Conservation (phyloP, 176 grass and related monocot species). For the Aegilops umbellulata region DNA sequence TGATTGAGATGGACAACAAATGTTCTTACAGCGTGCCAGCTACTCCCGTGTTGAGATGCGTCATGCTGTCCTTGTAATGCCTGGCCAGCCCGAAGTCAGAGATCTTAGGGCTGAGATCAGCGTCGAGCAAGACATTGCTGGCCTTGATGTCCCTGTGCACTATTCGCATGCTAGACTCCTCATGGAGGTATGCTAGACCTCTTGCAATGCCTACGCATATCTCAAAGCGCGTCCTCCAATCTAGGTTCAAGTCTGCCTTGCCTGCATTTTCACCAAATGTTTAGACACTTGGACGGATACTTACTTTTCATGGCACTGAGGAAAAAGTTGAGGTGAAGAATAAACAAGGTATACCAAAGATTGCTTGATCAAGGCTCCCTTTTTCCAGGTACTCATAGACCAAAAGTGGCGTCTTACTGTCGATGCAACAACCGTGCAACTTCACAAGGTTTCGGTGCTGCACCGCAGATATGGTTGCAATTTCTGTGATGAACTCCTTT, state of each 20-base stretch:
- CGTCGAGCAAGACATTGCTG: no score
- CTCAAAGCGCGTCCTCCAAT: constrained; percentile 55
- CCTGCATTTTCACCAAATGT: constrained; percentile 8
- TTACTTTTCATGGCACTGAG: no score
- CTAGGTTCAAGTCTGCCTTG: constrained; percentile 31
- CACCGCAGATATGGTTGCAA: constrained; percentile 38
- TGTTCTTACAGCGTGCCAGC: constrained; percentile 68
- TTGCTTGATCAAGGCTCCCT: constrained; percentile 63
- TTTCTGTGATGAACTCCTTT: constrained; percentile 52
- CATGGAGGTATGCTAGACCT: constrained; percentile 60
- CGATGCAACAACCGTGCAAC: constrained; percentile 55
- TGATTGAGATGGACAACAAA: not conserved
- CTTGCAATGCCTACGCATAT: constrained; percentile 59
- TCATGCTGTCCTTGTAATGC: constrained; percentile 58
- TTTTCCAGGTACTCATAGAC: constrained; percentile 80
- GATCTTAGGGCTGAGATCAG: not conserved
- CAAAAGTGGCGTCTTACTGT: constrained; percentile 41
- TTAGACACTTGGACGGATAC: no score
- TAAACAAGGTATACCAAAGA: no score
- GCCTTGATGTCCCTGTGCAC: constrained; percentile 42
- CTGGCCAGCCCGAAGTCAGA: constrained; percentile 71
- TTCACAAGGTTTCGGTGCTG: constrained; percentile 52
- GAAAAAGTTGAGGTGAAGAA: no score
- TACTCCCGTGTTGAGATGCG: constrained; percentile 50
- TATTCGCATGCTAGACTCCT: constrained; percentile 59